A percentile compares a stretch with the other conserved stretches of the same genome.
Evolutionary conservation across 2,329 filamentous ascomycete species (phyloP).

Genomic region (Colletotrichum higginsianum): DNA sequence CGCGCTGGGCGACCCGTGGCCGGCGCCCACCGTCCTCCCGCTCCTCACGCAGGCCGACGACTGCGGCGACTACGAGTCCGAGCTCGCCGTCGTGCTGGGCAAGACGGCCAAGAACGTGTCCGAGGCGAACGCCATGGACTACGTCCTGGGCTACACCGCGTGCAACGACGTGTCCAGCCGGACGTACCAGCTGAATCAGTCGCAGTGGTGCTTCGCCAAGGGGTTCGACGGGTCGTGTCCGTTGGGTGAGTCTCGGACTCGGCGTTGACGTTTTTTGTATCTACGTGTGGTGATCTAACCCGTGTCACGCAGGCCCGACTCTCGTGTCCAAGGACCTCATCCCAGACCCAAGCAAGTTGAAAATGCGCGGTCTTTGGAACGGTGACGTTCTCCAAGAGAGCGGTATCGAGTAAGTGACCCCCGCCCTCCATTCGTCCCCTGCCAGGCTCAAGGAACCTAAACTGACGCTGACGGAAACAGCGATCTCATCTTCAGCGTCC

Average conservation of each 20-base stretch:
- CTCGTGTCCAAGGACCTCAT: slow-evolving; percentile 62
- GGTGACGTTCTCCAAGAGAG: slow-evolving; percentile 66
- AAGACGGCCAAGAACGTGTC: slow-evolving; percentile 66
- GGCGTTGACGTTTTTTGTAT: too few relatives aligned
- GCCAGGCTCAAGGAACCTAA: neutral
- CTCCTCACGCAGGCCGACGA: slow-evolving; percentile 63
- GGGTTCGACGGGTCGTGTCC: slow-evolving; percentile 71
- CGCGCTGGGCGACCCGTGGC: slow-evolving; percentile 68
- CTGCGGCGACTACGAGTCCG: slow-evolving; percentile 72
- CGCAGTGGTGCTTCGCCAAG: slow-evolving; percentile 72
- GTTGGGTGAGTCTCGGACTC: slow-evolving; percentile 46
- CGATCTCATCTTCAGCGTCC: slow-evolving; percentile 69
- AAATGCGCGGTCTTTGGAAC: slow-evolving; percentile 63
- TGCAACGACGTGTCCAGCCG: slow-evolving; percentile 76
- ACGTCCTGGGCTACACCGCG: slow-evolving; percentile 75
- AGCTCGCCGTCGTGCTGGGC: slow-evolving; percentile 71
- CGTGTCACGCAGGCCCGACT: slow-evolving; percentile 57
- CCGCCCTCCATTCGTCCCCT: too few relatives aligned
- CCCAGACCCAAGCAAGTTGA: slow-evolving; percentile 57
- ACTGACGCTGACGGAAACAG: slow-evolving; percentile 51
- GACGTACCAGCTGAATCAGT: slow-evolving; percentile 67
- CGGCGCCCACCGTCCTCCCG: slow-evolving; percentile 65
- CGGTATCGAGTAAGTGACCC: slow-evolving; percentile 46
- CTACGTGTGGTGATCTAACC: neutral
- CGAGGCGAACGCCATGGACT: slow-evolving; percentile 69